phyloP scores from a whole-genome alignment of 345 rosid species.

The Anastatica hierochuntica region DNA sequence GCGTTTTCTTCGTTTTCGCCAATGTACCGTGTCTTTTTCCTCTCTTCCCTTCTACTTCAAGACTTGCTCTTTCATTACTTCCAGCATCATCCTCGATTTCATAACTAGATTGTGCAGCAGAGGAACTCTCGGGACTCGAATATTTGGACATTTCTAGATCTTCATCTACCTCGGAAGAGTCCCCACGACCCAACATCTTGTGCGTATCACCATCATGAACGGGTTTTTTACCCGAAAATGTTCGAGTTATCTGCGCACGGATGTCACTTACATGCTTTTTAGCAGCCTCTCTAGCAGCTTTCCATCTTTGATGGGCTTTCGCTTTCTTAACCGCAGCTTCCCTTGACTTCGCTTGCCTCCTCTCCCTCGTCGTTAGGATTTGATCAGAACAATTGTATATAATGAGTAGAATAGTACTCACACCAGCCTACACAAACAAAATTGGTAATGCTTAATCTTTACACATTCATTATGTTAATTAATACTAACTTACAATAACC shows the following conservation, averaged over 20 bases:
- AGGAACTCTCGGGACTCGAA: conserved; percentile 26
- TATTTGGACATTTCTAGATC: conserved; percentile 23
- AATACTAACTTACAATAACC: conserved; percentile 79
- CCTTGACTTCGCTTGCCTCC: conserved; percentile 69
- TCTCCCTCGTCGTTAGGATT: conserved; percentile 62
- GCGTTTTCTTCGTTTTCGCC: conserved; percentile 39
- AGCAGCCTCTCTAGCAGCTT: conserved; percentile 56
- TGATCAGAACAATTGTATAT: conserved; percentile 89
- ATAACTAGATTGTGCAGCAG: conserved; percentile 29
- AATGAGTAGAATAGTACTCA: conserved; percentile 58
- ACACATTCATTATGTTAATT: no score
- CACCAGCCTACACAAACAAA: conserved; percentile 54
- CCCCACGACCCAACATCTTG: conserved; percentile 36
- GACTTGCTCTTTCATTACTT: conserved; percentile 24
- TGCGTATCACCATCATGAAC: conserved; percentile 30
- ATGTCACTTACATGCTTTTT: conserved; percentile 59
- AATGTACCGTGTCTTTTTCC: conserved; percentile 24
- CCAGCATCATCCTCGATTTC: conserved; percentile 39
- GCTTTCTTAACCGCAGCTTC: conserved; percentile 83
- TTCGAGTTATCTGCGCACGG: conserved; percentile 51
- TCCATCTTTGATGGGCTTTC: conserved; percentile 74
- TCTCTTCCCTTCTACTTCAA: conserved; percentile 23
- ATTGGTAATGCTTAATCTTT: no score
- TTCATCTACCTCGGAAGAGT: conserved; percentile 28
- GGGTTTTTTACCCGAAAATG: conserved; percentile 46